Evolutionary conservation across 2,329 filamentous ascomycete species (phyloP), one percentile per base, ranked within the genome.

Genomic region (Teratosphaeria destructans): DNA sequence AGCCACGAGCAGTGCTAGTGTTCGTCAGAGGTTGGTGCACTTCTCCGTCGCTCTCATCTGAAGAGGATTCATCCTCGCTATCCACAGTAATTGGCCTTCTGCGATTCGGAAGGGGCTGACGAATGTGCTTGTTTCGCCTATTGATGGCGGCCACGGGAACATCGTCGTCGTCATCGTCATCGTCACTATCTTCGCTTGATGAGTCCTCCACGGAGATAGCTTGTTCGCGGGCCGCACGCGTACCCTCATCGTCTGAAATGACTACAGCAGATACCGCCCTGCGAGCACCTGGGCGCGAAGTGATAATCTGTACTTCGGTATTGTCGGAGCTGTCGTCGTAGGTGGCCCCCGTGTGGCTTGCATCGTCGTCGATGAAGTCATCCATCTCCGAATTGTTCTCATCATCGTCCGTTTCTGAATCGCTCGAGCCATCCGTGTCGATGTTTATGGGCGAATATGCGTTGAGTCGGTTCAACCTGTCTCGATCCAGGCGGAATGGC

Each of bases 181-280:
- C 56, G 37, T 16, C 16, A 10, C 43, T 49, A 6, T 23, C 60
- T 39, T 62, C 58, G 52, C 60, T 57, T 6, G 60, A 58, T 7
- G 58, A 60, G 16, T 58, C 55, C 2, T 61, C 55, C 12, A 64
- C 55, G 7, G 56, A 57, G n/a, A 32, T 54, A 34, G 47, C 55
- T 3, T 53, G 57, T 29, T 60, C n/a, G 49, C 57, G 23, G 6
- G 54, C 11, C 27, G 56, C 5, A 19, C 54, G 54, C 23, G 60
- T 62, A 6, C 59, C 57, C 26, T 68, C 67, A 27, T 66, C 65
- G 53, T 67, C 64, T 5, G 64, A 65, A 7, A 67, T 56, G 16
- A 66, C 59, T n/a, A 65, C 56, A 23, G 55, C 53, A 34, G 47
- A 52, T 32, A 52, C 43, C 10, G 58, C 49, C 11, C 58, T 58